These are phyloP conservation scores for Erythrophleum ivorense DNA, from an alignment of 331 rosid species.

Conservation along the genomic window DNA sequence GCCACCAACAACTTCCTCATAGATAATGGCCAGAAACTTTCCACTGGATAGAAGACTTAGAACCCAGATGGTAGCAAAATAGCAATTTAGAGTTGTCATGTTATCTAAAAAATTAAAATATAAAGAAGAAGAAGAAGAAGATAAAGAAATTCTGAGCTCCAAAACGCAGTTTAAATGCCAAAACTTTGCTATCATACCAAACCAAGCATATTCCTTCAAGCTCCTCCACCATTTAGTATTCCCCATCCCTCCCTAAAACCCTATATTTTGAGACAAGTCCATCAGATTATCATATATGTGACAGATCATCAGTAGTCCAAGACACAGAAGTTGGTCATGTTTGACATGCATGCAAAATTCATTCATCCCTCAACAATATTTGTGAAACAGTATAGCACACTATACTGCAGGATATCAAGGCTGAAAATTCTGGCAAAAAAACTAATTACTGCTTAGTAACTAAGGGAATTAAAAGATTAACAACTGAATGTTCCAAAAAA, in stretches of 20 bases:
- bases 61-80: background rate
- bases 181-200: slow-evolving; percentile 2
- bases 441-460: background rate
- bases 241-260: background rate
- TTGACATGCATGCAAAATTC: slow-evolving; percentile 2
- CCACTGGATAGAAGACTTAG: background rate
- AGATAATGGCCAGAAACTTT: background rate
- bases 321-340: background rate
- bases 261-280: background rate
- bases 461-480: slow-evolving; percentile 16
- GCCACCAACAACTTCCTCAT: background rate
- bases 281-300: background rate
- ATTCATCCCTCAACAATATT: slow-evolving; percentile 24
- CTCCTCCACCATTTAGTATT: background rate
- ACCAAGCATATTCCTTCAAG: background rate
- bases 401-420: slow-evolving; percentile 1
- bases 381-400: slow-evolving; percentile 6
- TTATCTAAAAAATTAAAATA: background rate
- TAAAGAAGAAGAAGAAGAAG: background rate
- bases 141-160: background rate
- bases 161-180: background rate
- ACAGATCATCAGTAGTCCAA: background rate
- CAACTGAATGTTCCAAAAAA: slow-evolving; percentile 35
- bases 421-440: background rate
- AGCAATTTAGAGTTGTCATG: background rate